These are phyloP conservation scores for Hypoxylon lienhwacheense DNA, from an alignment of 495 filamentous ascomycete species.

Conservation along the genomic window DNA sequence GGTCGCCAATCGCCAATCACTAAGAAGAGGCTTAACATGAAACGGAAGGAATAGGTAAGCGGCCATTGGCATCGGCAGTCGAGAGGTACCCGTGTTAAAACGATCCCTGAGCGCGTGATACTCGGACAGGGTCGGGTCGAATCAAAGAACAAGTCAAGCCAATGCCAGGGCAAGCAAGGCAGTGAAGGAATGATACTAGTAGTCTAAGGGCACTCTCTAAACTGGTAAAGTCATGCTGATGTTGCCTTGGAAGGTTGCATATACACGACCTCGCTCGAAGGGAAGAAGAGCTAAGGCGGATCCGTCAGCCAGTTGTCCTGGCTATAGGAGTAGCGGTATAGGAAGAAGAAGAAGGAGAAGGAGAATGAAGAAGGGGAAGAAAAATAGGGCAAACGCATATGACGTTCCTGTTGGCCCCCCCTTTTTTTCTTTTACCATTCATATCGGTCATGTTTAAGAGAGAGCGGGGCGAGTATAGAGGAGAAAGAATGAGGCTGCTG, in stretches of 20 bases:
- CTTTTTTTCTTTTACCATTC: no score
- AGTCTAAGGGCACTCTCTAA: no score
- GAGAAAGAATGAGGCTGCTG: no score
- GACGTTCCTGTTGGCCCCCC: no score
- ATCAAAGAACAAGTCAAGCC: not conserved
- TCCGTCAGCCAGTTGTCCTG: conserved; percentile 16
- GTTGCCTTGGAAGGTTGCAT: conserved; percentile 11
- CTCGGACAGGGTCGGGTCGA: no score
- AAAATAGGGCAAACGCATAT: no score
- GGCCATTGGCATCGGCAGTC: conserved; percentile 7
- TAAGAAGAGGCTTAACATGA: not conserved
- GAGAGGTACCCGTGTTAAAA: not conserved
- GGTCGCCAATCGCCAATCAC: not conserved
- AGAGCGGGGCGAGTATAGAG: no score
- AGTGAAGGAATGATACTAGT: no score
- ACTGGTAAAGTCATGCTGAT: no score
- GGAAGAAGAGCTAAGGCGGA: conserved; percentile 10
- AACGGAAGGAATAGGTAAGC: not conserved
- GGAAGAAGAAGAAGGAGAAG: no score
- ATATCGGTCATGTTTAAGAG: no score
- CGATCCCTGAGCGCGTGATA: not conserved
- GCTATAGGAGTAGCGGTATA: conserved; percentile 19
- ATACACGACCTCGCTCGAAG: not conserved
- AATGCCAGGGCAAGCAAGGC: conserved; percentile 13
- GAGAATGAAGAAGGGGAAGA: no score